Evolutionary conservation across 2,329 filamentous ascomycete species (phyloP).

Genomic region (Colletotrichum sp.): DNA sequence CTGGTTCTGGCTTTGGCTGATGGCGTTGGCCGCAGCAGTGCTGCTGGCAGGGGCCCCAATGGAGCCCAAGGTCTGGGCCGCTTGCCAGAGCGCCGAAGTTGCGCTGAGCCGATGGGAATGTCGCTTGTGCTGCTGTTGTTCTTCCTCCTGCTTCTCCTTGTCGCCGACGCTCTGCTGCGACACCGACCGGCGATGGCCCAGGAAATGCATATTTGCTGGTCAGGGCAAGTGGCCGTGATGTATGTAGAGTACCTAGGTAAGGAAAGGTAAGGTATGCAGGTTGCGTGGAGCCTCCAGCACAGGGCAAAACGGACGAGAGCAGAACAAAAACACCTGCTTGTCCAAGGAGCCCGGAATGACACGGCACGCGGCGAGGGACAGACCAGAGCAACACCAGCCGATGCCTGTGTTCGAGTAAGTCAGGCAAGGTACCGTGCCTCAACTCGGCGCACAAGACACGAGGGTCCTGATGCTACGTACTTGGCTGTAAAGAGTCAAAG

Average conservation of each 20-base stretch:
- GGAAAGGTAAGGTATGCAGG: not conserved
- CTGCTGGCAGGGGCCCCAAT: constrained; percentile 13
- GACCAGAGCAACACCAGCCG: not conserved
- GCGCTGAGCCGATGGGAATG: constrained; percentile 6
- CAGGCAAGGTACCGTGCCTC: not conserved
- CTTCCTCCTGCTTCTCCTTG: constrained; percentile 10
- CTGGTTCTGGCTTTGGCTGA: constrained; percentile 1
- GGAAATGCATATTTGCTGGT: constrained; percentile 5
- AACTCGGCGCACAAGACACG: not conserved
- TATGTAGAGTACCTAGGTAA: not conserved
- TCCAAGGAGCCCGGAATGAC: not conserved
- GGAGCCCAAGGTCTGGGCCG: constrained; percentile 15
- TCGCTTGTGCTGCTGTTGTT: constrained; percentile 3
- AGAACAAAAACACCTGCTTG: not conserved
- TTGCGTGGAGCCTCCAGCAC: not conserved
- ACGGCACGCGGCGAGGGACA: not conserved
- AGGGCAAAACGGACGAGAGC: not conserved
- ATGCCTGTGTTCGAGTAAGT: not conserved
- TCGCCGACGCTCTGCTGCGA: constrained; percentile 14
- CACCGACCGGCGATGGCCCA: constrained; percentile 15
- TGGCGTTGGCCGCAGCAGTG: constrained; percentile 12
- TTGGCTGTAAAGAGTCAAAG: not conserved
- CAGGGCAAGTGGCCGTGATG: not conserved
- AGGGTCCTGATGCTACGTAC: not conserved
- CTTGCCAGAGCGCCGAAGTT: constrained; percentile 16